Base-by-base conservation (phyloP, 108 stramenopile genomes). In the Cyclotella baltica region DNA sequence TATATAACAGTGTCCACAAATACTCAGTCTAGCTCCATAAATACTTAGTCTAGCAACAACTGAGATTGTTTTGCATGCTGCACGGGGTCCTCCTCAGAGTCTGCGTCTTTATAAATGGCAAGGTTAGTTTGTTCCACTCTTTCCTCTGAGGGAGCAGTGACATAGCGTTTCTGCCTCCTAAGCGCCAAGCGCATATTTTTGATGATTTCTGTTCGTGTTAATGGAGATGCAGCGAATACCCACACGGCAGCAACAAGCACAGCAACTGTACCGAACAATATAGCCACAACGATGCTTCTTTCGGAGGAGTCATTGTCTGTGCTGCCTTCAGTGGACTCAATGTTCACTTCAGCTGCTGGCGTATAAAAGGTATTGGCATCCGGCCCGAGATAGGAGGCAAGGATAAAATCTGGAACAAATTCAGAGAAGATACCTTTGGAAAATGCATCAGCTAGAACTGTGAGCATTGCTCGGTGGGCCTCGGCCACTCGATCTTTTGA, bases 381-480 rank as follows among this genome's bases (percentile, higher is more conserved):
- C 22, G 83, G 83, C 27, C 83, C 83, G 0, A 83, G 65, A 58
- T 74, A 83, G 29, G 70, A 58, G 3, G 76, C 52, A n/a, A 69
- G 23, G 5, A 73, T 47, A 0, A 83, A 25, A 5, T 83, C 76
- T 11, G 83, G 70, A 31, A 77, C 72, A 25, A 69, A 70, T 23
- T 73, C 76, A 8, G 43, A 30, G 51, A 83, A 77, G 10, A 61
- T 69, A 5, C 64, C 68, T 29, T 73, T 59, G 40, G 59, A n/a
- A 51, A 77, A 73, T 16, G 83, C 83, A 37, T 77, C 72, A 13
- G 34, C 18, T 50, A 83, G 52, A 0, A 77, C 47, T 33, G 38
- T 57, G n/a, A 83, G 76, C 22, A 83, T 55, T 47, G 51, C 62
- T 43, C 23, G 9, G 25, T 73, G 83, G 27, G 73, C 76, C 25